Evolutionary conservation across 345 rosid species (phyloP).

Genomic region (Linum usitatissimum): DNA sequence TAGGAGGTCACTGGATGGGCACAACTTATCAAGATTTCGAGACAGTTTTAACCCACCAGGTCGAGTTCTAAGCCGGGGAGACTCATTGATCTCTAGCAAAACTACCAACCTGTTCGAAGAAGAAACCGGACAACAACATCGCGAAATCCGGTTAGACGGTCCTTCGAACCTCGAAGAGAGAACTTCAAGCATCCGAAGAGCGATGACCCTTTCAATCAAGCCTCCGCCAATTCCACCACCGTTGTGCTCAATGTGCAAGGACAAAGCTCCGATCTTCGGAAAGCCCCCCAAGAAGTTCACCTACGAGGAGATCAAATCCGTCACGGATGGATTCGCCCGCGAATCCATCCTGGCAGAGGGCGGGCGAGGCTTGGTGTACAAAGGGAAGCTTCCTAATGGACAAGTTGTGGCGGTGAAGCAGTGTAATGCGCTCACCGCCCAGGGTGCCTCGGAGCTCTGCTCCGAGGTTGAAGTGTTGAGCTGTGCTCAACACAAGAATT

Average conservation of each 20-base stretch:
- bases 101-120: not conserved
- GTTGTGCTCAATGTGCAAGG: conserved; percentile 55
- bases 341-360: conserved; percentile 45
- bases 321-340: conserved; percentile 39
- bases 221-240: conserved; percentile 40
- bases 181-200: conserved; percentile 25
- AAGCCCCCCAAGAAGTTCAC: conserved; percentile 43
- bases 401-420: conserved; percentile 54
- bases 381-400: conserved; percentile 43
- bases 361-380: conserved; percentile 45
- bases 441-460: conserved; percentile 51
- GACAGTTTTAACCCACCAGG: not conserved
- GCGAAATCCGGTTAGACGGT: not conserved
- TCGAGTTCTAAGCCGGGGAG: conserved; percentile 7
- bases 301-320: conserved; percentile 32
- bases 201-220: conserved; percentile 26
- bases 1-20: conserved; percentile 10
- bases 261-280: conserved; percentile 36
- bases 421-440: conserved; percentile 33
- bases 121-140: conserved; percentile 1
- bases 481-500: conserved; percentile 58
- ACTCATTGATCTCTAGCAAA: not conserved
- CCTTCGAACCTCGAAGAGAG: conserved; percentile 4
- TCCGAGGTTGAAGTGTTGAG: conserved; percentile 57
- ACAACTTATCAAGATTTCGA: not conserved